Evolutionary conservation across 75 land plant genomes (phyloP).

Genomic region (Cunninghamia lanceolata): DNA sequence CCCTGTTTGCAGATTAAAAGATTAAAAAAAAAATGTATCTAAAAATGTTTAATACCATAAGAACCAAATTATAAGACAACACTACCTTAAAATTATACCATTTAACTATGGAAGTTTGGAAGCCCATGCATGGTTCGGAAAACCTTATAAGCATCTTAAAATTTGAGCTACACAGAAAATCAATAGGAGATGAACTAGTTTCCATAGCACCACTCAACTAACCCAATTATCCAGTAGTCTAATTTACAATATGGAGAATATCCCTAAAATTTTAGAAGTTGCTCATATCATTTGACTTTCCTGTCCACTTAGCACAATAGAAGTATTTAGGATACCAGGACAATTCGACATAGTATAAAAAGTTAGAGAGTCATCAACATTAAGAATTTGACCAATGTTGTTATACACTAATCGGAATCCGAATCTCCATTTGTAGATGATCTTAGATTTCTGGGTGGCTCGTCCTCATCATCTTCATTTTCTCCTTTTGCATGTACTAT

Average conservation of each 20-base stretch:
- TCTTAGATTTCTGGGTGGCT: conserved; percentile 27
- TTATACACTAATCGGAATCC: conserved; percentile 35
- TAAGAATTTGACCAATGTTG: neutral
- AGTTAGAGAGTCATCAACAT: neutral
- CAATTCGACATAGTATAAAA: neutral
- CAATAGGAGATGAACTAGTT: neutral
- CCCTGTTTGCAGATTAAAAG: too few species aligned
- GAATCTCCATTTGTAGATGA: conserved; percentile 32
- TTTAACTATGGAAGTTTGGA: neutral
- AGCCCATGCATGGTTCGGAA: neutral
- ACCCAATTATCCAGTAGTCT: neutral
- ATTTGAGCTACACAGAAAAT: neutral
- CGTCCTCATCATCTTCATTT: conserved; percentile 19
- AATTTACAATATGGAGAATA: neutral
- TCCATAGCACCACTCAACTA: neutral
- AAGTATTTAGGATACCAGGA: neutral
- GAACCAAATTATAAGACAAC: too few species aligned
- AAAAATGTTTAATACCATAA: too few species aligned
- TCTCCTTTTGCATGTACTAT: conserved; percentile 10
- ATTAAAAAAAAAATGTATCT: too few species aligned
- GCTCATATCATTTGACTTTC: neutral
- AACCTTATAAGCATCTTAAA: neutral
- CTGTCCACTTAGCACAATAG: neutral
- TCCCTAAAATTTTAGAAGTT: neutral
- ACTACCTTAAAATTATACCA: neutral